Percentiles rank a stretch among this genome's conserved stretches.
Evolutionary conservation across 345 rosid species (phyloP).

Genomic region (Salix purpurea): DNA sequence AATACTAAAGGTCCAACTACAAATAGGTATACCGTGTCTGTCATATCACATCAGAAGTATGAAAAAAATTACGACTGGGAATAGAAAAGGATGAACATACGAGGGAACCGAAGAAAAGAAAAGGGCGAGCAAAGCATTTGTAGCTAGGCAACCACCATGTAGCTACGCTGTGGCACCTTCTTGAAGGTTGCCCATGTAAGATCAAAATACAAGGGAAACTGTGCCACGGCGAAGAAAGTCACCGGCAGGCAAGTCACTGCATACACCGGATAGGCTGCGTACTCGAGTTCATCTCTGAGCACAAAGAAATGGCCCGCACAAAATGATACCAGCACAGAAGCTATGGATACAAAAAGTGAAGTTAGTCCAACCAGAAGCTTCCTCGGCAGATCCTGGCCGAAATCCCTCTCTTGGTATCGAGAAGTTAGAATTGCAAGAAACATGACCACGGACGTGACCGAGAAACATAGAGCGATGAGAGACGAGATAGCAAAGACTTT

Average conservation of each 20-base stretch:
- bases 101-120: too few relatives aligned
- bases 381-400: slow-evolving; percentile 7
- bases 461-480: slow-evolving; percentile 24
- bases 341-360: slow-evolving; percentile 20
- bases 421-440: slow-evolving; percentile 29
- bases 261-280: slow-evolving; percentile 38
- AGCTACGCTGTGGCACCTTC: slow-evolving; percentile 42
- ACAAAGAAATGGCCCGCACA: slow-evolving; percentile 48
- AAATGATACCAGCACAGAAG: slow-evolving; percentile 32
- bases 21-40: too few relatives aligned
- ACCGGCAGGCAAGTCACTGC: slow-evolving; percentile 41
- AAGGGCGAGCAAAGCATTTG: too few relatives aligned
- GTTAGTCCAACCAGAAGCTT: slow-evolving; percentile 18
- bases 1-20: too few relatives aligned
- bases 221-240: slow-evolving; percentile 35
- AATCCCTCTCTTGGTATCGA: slow-evolving; percentile 20
- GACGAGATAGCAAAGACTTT: slow-evolving; percentile 20
- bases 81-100: too few relatives aligned
- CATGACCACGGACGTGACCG: slow-evolving; percentile 23
- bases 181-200: slow-evolving; percentile 33
- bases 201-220: slow-evolving; percentile 45
- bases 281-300: slow-evolving; percentile 30
- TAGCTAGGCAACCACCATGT: slow-evolving; percentile 3
- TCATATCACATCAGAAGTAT: too few relatives aligned
- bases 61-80: too few relatives aligned